Percentiles rank a stretch among this genome's conserved stretches.
Conservation (phyloP, 768 basidiomycete species). For the Rhodosporidiobolus sp. region DNA sequence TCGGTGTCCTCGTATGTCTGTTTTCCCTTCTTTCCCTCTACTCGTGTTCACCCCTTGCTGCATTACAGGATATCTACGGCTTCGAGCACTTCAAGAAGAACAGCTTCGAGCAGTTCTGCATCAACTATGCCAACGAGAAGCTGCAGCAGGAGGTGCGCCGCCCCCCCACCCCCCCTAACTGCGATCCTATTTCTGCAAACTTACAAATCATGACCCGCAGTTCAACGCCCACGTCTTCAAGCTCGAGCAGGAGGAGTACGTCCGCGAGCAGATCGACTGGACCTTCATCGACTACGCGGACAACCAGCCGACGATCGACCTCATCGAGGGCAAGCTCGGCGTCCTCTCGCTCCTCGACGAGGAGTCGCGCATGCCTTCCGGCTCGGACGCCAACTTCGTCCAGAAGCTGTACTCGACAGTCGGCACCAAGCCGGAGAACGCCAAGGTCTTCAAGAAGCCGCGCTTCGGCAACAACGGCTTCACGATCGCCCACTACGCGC, state of each 20-base stretch:
- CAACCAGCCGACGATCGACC: constrained; percentile 97
- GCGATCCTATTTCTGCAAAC: neutral
- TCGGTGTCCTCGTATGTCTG: constrained; percentile 91
- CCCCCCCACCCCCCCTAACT: too few relatives aligned
- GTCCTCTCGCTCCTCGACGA: constrained; percentile 92
- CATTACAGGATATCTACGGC: constrained; percentile 39
- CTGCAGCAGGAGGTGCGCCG: constrained; percentile 92
- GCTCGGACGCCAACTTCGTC: constrained; percentile 86
- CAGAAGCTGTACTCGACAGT: constrained; percentile 87
- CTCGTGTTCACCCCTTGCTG: too few relatives aligned
- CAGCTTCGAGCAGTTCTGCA: constrained; percentile 85
- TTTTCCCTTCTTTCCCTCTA: constrained; percentile 50
- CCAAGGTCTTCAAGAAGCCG: constrained; percentile 92
- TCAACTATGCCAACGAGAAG: constrained; percentile 99
- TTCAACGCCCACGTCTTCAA: constrained; percentile 99
- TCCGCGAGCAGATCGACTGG: constrained; percentile 98
- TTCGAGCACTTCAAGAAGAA: constrained; percentile 56
- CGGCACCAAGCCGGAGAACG: constrained; percentile 70
- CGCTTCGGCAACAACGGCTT: constrained; percentile 97
- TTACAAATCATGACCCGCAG: constrained; percentile 51
- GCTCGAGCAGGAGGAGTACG: constrained; percentile 98
- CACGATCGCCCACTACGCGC: constrained; percentile 95
- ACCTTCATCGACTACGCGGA: constrained; percentile 96
- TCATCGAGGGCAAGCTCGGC: constrained; percentile 95
- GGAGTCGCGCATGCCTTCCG: constrained; percentile 91